These are phyloP conservation scores for Oenanthe sinensis DNA, from an alignment of 129 eudicot species.

Conservation along the genomic window DNA sequence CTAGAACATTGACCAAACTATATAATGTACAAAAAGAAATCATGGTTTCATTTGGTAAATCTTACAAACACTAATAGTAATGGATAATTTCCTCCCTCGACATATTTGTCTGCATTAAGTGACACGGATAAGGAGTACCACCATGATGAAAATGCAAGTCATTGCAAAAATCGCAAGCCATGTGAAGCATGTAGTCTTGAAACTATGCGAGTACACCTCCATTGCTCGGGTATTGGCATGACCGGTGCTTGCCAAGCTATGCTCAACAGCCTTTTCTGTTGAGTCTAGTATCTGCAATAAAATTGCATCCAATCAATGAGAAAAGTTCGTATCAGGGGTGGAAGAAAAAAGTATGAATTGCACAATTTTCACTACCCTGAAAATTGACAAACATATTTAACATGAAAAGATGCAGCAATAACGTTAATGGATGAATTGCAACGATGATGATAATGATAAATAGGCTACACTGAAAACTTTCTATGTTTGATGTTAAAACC, in stretches of 20 bases:
- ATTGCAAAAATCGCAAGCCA: constrained; percentile 64
- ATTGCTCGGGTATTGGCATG: constrained; percentile 55
- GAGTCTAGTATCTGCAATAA: constrained; percentile 76
- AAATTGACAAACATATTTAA: not conserved
- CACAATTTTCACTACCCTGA: not conserved
- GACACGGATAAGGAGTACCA: constrained; percentile 71
- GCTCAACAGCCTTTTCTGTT: constrained; percentile 84
- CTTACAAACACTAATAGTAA: not conserved
- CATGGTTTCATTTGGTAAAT: not conserved
- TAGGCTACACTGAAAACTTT: not conserved
- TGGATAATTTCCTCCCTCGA: not conserved
- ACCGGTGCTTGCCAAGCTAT: constrained; percentile 87
- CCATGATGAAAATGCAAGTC: constrained; percentile 75
- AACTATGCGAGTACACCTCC: constrained; percentile 47
- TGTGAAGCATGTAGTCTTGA: constrained; percentile 69
- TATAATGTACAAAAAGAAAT: not conserved
- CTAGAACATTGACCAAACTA: not conserved
- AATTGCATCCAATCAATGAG: not conserved
- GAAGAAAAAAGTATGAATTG: not conserved
- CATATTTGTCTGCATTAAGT: constrained; percentile 16
- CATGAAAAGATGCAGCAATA: not conserved
- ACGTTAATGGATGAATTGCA: not conserved
- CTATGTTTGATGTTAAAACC: not conserved
- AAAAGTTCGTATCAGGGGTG: not conserved
- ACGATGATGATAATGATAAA: not conserved